Base-by-base conservation (phyloP, 208 protist genomes). In the Wallacemonas sp. region DNA sequence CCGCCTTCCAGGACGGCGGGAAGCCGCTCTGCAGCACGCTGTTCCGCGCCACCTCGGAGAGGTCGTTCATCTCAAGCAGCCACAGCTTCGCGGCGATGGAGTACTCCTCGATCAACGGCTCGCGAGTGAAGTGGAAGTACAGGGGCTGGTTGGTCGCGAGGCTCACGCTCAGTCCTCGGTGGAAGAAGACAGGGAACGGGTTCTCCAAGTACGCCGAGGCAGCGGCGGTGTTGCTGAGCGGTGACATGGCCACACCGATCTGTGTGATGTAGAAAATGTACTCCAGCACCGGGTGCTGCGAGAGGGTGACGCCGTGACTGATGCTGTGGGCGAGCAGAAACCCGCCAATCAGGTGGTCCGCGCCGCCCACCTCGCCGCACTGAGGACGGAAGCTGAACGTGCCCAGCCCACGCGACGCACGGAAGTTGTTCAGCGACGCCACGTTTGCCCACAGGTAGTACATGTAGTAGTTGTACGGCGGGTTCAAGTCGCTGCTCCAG, bases 51-150 rank as follows among this genome's bases (percentile, higher is more conserved):
- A 99, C 98, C 77, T 99, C 99, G 54, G 94, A 99, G 23, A 99
- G 78, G 74, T 99, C 98, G 65, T 93, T 93, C 33, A 96, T 91
- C 61, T 95, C 92, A n/a, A 99, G 84, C 67, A 97, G 82, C 93
- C 95, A 99, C 52, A 99, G 77, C 81, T 99, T 99, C n/a, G 96
- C 88, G 0, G 98, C 97, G 62, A 99, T 97, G 61, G 85, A 91
- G 79, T 99, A 99, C 82, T 99, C 99, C 78, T 99, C 98, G 39
- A 99, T 93, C 3, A 99, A 85, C 7, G 99, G 98, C 77, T 99
- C 98, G 32, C 88, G 79, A 20, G 92, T 97, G 70, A 95, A 95
- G 78, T 97, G 92, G 59, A 95, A 97, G 81, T 95, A 95, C 22
- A 99, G 84, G 16, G 98, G 98, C 76, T 99, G 90, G 73, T 99